Conservation (phyloP, 805 yeast species). For the Candida coquimbonensis region DNA sequence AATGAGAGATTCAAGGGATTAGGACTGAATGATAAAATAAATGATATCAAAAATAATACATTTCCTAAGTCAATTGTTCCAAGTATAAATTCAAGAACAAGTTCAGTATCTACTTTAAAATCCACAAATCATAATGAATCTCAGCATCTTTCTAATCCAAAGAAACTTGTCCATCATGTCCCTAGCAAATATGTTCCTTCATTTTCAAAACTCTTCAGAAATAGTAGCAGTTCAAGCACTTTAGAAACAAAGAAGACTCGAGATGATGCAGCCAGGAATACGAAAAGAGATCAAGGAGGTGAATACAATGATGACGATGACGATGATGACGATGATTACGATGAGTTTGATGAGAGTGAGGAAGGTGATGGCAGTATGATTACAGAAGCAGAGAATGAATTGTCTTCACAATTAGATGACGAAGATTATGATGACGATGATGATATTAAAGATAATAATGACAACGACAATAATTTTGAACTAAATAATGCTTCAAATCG, state of each 20-base stretch:
- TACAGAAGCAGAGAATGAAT: constrained; percentile 1
- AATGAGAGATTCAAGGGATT: background rate
- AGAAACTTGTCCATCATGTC: background rate
- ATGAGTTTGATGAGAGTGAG: constrained; percentile 9
- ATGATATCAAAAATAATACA: background rate
- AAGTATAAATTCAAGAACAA: constrained; percentile 2
- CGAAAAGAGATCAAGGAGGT: background rate
- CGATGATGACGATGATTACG: constrained; percentile 1
- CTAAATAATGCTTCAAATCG: background rate
- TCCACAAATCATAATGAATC: background rate
- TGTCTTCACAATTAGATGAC: background rate
- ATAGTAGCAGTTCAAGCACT: constrained; percentile 15
- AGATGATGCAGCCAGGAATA: too few species aligned
- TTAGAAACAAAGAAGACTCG: constrained; percentile 1
- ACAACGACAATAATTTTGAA: background rate
- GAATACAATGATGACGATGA: constrained; percentile 5
- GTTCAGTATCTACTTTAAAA: constrained; percentile 6
- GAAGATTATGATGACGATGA: background rate
- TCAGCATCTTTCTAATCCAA: background rate
- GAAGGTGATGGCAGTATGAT: background rate
- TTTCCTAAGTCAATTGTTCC: too few species aligned
- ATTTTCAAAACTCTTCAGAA: constrained; percentile 20
- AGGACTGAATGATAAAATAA: background rate
- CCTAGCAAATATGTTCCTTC: constrained; percentile 14
- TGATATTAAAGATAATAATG: constrained; percentile 1